phyloP scores from a whole-genome alignment of 2,329 filamentous ascomycete species.

The Claviceps capensis region DNA sequence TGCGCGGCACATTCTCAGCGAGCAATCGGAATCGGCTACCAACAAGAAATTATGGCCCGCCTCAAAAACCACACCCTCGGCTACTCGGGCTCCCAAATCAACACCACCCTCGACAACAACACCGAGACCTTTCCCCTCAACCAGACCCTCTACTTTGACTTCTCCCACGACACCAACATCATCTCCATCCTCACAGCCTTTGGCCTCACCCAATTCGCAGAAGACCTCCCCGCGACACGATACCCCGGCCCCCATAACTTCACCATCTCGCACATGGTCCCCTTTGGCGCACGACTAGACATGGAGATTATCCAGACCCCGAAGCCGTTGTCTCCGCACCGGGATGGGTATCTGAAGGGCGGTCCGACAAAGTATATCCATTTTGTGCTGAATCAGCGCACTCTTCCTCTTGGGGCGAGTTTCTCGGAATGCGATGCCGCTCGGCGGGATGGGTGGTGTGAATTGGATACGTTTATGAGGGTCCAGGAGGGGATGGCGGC shows the following conservation, averaged over 20 bases:
- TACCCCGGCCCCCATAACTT: slow-evolving; percentile 47
- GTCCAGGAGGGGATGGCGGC: slow-evolving; percentile 45
- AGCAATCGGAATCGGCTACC: slow-evolving; percentile 60
- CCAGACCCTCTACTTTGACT: slow-evolving; percentile 64
- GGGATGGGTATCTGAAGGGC: slow-evolving; percentile 38
- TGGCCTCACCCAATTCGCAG: slow-evolving; percentile 54
- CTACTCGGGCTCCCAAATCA: slow-evolving; percentile 47
- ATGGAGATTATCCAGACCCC: slow-evolving; percentile 62
- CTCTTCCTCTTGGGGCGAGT: slow-evolving; percentile 52
- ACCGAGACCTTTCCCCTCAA: slow-evolving; percentile 57
- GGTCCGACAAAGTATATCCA: slow-evolving; percentile 55
- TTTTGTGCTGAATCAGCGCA: slow-evolving; percentile 62
- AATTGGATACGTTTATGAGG: slow-evolving; percentile 52
- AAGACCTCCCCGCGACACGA: slow-evolving; percentile 39
- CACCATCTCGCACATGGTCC: slow-evolving; percentile 52
- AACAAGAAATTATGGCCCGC: slow-evolving; percentile 59
- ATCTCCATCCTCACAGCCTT: slow-evolving; percentile 58
- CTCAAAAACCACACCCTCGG: slow-evolving; percentile 51
- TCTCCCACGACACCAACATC: slow-evolving; percentile 66
- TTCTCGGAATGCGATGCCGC: slow-evolving; percentile 48
- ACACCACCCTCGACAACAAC: slow-evolving; percentile 57
- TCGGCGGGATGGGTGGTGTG: slow-evolving; percentile 64
- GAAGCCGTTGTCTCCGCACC: slow-evolving; percentile 41
- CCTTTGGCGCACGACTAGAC: slow-evolving; percentile 59
- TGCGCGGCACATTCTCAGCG: slow-evolving; percentile 23